A percentile compares a stretch with the other conserved stretches of the same genome.
phyloP scores from a whole-genome alignment of 495 filamentous ascomycete genomes.

The Mycothermus thermophilus region DNA sequence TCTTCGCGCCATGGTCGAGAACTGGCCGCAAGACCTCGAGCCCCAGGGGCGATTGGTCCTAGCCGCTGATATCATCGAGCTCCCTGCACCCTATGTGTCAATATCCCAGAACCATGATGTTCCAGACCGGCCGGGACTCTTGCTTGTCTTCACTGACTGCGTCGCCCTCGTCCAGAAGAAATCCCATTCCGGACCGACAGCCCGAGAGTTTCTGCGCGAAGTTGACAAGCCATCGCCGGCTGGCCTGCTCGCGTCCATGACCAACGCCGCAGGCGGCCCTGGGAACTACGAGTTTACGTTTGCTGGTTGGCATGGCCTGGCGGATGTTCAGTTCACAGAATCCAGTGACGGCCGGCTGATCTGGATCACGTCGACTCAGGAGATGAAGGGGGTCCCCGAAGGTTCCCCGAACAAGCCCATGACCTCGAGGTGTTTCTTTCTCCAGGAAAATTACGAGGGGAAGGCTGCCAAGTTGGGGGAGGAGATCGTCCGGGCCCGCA shows the following conservation, averaged over 20 bases:
- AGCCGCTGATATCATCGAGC: slow-evolving; percentile 67
- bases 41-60: slow-evolving; percentile 70
- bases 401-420: slow-evolving; percentile 33
- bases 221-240: slow-evolving; percentile 58
- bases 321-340: slow-evolving; percentile 60
- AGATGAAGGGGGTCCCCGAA: slow-evolving; percentile 37
- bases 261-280: slow-evolving; percentile 37
- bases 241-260: slow-evolving; percentile 40
- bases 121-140: slow-evolving; percentile 45
- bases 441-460: slow-evolving; percentile 66
- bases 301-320: slow-evolving; percentile 54
- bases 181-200: slow-evolving; percentile 45
- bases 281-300: slow-evolving; percentile 56
- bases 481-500: slow-evolving; percentile 71
- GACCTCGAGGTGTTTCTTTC: slow-evolving; percentile 46
- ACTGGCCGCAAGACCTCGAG: slow-evolving; percentile 62
- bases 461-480: slow-evolving; percentile 65
- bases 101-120: slow-evolving; percentile 5
- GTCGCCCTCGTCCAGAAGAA: slow-evolving; percentile 62
- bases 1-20: slow-evolving; percentile 58
- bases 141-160: slow-evolving; percentile 75
- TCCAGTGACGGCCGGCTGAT: slow-evolving; percentile 56
- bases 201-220: slow-evolving; percentile 67
- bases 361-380: slow-evolving; percentile 52
- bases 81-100: slow-evolving; percentile 52